Evolutionary conservation across 768 basidiomycete genomes (phyloP), one percentile per base, ranked within the genome.

Genomic region (Holtermanniella nyarrowii): DNA sequence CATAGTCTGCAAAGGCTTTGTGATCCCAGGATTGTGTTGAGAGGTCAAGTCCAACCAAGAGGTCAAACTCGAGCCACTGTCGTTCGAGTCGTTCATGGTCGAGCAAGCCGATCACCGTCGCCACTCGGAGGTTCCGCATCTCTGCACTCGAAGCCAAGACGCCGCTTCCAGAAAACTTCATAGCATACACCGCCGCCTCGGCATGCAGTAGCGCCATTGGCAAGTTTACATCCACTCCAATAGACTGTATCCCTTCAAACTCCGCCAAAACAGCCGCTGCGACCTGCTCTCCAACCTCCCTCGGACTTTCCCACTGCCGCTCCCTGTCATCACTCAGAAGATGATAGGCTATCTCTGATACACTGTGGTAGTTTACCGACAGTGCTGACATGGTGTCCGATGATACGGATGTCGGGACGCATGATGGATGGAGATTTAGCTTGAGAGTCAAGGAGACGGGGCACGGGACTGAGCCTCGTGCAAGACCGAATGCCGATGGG

Each of bases 81-180:
- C 77, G 77, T 60, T 82, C 78, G 25, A 72, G 58, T 26, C 85
- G 76, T 67, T 89, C 88, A 52, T 76, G 77, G 4, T 77, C 74
- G 56, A 85, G 79, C 37, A 88, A 72, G 2, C 88, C 86, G 21
- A 89, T 74, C 46, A 87, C 77, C 13, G 77, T 73, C 5, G 74
- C 71, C 31, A 80, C 78, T 3, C 72, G 61, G 7, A 89, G 68
- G 43, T 75, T 74, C 26, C 69, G 70, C 27, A 86, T 65, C 37
- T 60, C 70, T 11, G 64, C 62, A 21, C 22, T 13, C n/a, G 49
- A 4, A 18, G 41, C 5, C 16, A 26, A 7, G 23, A 13, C 5
- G 42, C 22, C 2, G 47, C 48, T 54, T 49, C 54, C 39, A 22
- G 46, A 44, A 26, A 48, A 42, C 13, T 45, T 49, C 7, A 55